Conservation (phyloP, 345 rosid species). For the Gossypium turneri region DNA sequence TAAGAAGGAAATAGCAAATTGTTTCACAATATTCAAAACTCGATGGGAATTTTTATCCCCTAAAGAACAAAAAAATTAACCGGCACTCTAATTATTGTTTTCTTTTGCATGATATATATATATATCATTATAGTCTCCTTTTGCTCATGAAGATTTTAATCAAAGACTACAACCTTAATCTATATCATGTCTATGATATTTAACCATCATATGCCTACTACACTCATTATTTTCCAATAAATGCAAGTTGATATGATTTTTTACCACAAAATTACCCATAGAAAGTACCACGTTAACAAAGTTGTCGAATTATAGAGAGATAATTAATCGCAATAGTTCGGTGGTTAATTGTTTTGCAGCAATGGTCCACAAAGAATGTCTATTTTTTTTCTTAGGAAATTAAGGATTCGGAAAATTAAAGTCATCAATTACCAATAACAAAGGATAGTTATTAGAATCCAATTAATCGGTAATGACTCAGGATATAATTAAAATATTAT, state of each 20-base stretch:
- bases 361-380: not conserved
- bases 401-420: not conserved
- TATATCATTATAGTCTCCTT: not conserved
- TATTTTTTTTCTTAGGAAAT: not conserved
- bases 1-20: not conserved
- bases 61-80: not conserved
- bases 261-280: not conserved
- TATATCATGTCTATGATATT: not conserved
- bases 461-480: not conserved
- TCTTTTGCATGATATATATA: constrained; percentile 1
- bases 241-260: constrained; percentile 3
- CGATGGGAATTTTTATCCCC: not conserved
- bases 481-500: not conserved
- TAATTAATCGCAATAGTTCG: not conserved
- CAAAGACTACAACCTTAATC: not conserved
- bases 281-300: constrained; percentile 1
- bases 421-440: not conserved
- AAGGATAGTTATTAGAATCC: not conserved
- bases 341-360: not conserved
- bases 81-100: not conserved
- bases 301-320: constrained; percentile 9
- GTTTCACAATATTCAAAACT: not conserved
- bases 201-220: not conserved
- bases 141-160: not conserved
- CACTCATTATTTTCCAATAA: constrained; percentile 5